These are phyloP conservation scores for Rubia yunnanensis DNA, from an alignment of 257 asterid species.

Conservation along the genomic window DNA sequence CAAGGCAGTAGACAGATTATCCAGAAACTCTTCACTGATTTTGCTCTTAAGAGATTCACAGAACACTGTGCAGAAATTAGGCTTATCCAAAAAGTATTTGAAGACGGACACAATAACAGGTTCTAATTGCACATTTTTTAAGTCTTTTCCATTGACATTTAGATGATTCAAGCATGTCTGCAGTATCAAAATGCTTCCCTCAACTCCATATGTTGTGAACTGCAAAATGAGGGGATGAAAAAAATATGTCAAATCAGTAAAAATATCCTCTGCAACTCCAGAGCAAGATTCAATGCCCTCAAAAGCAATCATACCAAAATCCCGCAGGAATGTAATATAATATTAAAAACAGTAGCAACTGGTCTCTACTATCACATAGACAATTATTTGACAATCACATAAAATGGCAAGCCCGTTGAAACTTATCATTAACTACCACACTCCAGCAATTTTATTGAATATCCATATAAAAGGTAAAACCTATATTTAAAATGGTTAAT, in stretches of 20 bases:
- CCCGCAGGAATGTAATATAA: not conserved
- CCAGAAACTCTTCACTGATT: slow-evolving; percentile 61
- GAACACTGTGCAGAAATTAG: slow-evolving; percentile 68
- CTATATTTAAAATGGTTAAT: not conserved
- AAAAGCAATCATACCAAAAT: not conserved
- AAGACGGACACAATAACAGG: slow-evolving; percentile 61
- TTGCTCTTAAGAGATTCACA: slow-evolving; percentile 53
- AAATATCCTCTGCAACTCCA: not conserved
- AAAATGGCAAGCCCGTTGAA: not conserved
- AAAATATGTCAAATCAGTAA: not conserved
- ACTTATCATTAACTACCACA: not conserved
- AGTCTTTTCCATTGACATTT: slow-evolving; percentile 45
- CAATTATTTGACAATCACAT: not conserved
- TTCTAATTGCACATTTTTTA: slow-evolving; percentile 48
- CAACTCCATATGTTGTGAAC: slow-evolving; percentile 57
- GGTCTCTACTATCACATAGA: slow-evolving; percentile 1
- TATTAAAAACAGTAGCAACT: not conserved
- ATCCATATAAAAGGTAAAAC: not conserved
- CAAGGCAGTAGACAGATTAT: slow-evolving; percentile 54
- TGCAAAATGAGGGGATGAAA: slow-evolving; percentile 22
- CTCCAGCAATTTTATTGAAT: too few species aligned
- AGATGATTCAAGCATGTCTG: slow-evolving; percentile 60
- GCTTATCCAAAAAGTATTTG: slow-evolving; percentile 61
- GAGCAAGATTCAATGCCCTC: not conserved
- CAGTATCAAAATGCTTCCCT: slow-evolving; percentile 70